Evolutionary conservation across 1,284 basidiomycete species (phyloP).

Genomic region (Moesziomyces sp.): DNA sequence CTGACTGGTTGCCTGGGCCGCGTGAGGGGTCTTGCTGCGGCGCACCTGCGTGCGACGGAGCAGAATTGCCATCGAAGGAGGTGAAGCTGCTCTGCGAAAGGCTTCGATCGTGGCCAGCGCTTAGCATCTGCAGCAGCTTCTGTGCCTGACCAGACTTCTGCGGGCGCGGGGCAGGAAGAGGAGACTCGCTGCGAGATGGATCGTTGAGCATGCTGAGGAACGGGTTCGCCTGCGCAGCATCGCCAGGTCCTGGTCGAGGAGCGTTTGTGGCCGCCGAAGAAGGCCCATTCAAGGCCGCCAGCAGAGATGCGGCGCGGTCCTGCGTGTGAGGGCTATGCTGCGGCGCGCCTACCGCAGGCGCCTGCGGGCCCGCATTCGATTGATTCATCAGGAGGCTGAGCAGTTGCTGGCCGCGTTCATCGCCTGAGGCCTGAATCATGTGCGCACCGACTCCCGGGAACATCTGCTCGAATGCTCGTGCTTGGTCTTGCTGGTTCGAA

Average conservation of each 20-base stretch:
- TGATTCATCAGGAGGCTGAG: slow-evolving; percentile 41
- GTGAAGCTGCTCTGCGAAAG: slow-evolving; percentile 40
- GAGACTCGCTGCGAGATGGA: slow-evolving; percentile 46
- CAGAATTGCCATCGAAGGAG: slow-evolving; percentile 20
- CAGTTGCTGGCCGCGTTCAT: slow-evolving; percentile 49
- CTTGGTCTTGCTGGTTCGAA: slow-evolving; percentile 6
- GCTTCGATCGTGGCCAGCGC: slow-evolving; percentile 35
- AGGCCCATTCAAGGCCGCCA: slow-evolving; percentile 35
- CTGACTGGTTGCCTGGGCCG: slow-evolving; percentile 8
- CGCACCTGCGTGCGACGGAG: slow-evolving; percentile 4
- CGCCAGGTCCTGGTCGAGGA: background rate
- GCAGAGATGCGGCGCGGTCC: slow-evolving; percentile 29
- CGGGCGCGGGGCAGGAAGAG: slow-evolving; percentile 53
- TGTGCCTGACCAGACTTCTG: slow-evolving; percentile 53
- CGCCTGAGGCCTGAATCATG: slow-evolving; percentile 50
- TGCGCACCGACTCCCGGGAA: slow-evolving; percentile 37
- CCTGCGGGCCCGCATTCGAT: slow-evolving; percentile 16
- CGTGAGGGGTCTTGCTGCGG: slow-evolving; percentile 12
- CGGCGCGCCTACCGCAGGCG: slow-evolving; percentile 1
- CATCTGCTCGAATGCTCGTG: slow-evolving; percentile 19
- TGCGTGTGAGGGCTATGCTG: slow-evolving; percentile 14
- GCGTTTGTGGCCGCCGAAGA: slow-evolving; percentile 1
- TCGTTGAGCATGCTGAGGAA: slow-evolving; percentile 48
- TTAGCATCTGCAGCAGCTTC: slow-evolving; percentile 57
- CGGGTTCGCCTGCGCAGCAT: slow-evolving; percentile 7